A percentile compares a stretch with the other conserved stretches of the same genome.
These are phyloP conservation scores for Camelina sativa DNA, from an alignment of 345 rosid genomes.

Conservation along the genomic window DNA sequence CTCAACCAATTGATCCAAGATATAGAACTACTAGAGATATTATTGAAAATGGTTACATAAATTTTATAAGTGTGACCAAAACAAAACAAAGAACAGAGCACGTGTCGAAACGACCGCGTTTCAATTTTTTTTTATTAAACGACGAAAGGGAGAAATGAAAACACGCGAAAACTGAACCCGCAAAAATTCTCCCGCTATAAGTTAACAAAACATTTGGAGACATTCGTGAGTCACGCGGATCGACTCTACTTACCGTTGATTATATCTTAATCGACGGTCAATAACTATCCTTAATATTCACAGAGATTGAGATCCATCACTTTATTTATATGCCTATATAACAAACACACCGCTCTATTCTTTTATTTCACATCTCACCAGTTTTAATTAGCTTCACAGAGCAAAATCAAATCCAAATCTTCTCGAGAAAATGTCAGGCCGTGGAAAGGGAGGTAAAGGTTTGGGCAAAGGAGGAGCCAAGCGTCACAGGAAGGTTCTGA, in stretches of 20 bases:
- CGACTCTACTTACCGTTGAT: slow-evolving; percentile 30
- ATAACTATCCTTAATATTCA: neutral
- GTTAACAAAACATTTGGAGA: neutral
- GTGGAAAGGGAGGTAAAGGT: slow-evolving; percentile 39
- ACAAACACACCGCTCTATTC: neutral
- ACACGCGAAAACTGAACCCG: neutral
- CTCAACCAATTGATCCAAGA: too few species aligned
- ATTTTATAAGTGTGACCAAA: too few species aligned
- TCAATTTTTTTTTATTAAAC: too few species aligned
- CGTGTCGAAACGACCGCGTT: too few species aligned
- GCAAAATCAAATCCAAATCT: neutral
- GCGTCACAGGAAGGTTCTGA: slow-evolving; percentile 35
- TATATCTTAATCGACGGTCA: slow-evolving; percentile 24
- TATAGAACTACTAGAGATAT: too few species aligned
- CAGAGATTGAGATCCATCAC: neutral
- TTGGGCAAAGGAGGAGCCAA: slow-evolving; percentile 36
- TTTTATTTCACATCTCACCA: neutral
- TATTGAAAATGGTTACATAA: too few species aligned
- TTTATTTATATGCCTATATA: neutral
- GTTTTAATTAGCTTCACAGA: neutral
- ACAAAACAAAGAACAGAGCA: too few species aligned
- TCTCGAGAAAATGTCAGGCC: slow-evolving; percentile 25
- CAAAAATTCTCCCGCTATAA: slow-evolving; percentile 19
- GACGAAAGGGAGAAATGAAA: too few species aligned
- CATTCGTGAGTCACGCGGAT: slow-evolving; percentile 23